Conservation (phyloP, 345 rosid genomes). For the Brassica nigra region DNA sequence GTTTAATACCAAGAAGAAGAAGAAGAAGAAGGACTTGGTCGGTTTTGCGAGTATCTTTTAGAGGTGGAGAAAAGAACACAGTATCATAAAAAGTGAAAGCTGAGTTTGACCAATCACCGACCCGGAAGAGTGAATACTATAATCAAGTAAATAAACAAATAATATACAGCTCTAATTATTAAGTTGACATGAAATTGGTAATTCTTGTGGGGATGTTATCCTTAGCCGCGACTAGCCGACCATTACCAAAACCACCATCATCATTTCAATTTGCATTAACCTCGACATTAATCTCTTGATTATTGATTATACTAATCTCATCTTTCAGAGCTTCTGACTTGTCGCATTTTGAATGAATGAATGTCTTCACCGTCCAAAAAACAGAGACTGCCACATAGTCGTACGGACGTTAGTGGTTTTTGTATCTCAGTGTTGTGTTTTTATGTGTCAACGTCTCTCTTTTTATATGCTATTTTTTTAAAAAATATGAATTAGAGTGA, state of each 20-base stretch:
- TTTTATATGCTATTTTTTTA: not conserved
- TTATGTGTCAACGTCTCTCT: conserved; percentile 12
- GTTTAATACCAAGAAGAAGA: not conserved
- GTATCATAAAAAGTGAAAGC: conserved; percentile 33
- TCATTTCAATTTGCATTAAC: not conserved
- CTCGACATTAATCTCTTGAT: not conserved
- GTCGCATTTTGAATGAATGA: conserved; percentile 18
- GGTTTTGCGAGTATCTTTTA: conserved; percentile 29
- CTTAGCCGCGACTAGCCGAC: conserved; percentile 43
- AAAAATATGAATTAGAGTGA: conserved; percentile 31
- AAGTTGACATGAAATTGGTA: conserved; percentile 15
- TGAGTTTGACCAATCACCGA: conserved; percentile 42
- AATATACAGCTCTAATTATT: conserved; percentile 2
- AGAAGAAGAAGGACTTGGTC: conserved; percentile 23
- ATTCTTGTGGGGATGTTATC: conserved; percentile 33
- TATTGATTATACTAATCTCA: conserved; percentile 4
- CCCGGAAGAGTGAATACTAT: conserved; percentile 17
- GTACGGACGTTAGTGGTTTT: conserved; percentile 34
- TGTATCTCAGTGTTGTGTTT: conserved; percentile 33
- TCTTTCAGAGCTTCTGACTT: conserved; percentile 16
- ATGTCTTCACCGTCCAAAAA: conserved; percentile 38
- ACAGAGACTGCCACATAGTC: conserved; percentile 36
- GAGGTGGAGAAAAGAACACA: conserved; percentile 26
- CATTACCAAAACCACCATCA: conserved; percentile 17
- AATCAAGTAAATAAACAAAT: not conserved